A percentile compares a stretch with the other conserved stretches of the same genome.
Evolutionary conservation across 2,329 filamentous ascomycete species (phyloP).

Genomic region (Rutstroemia sydowiana): DNA sequence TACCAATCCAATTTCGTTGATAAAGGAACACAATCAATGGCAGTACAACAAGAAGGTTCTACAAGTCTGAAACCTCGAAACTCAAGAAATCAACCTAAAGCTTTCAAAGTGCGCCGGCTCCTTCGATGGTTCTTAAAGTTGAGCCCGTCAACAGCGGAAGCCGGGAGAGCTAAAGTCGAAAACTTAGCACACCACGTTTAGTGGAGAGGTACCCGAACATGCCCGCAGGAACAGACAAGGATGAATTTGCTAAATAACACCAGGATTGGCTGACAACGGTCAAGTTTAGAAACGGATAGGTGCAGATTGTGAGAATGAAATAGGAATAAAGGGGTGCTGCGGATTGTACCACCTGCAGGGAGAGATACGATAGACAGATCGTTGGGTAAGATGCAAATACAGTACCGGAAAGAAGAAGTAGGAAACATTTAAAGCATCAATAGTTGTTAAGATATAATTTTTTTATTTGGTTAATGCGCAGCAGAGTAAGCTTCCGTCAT

Average conservation of each 20-base stretch:
- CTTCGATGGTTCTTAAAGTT: slow-evolving; percentile 9
- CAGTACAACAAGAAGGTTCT: neutral
- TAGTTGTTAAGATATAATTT: neutral
- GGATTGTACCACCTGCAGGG: slow-evolving; percentile 2
- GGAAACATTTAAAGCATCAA: neutral
- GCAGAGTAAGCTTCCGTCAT: neutral
- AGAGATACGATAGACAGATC: neutral
- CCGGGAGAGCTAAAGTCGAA: slow-evolving; percentile 12
- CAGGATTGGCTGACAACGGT: slow-evolving; percentile 7
- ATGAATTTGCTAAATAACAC: neutral
- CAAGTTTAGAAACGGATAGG: neutral
- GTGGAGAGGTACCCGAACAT: slow-evolving; percentile 19
- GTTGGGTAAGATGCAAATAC: too few relatives aligned
- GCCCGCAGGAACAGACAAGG: slow-evolving; percentile 9
- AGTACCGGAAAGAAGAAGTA: neutral
- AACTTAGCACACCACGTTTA: slow-evolving; percentile 8
- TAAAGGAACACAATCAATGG: neutral
- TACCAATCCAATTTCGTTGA: too few relatives aligned
- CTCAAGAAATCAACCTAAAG: slow-evolving; percentile 1
- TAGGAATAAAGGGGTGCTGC: slow-evolving; percentile 5
- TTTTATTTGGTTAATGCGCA: neutral
- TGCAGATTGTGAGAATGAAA: slow-evolving; percentile 6
- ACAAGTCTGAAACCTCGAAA: neutral
- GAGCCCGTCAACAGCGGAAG: slow-evolving; percentile 14
- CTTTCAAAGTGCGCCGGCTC: slow-evolving; percentile 11